These are phyloP conservation scores for Colletotrichum viniferum DNA, from an alignment of 2,329 filamentous ascomycete genomes.

Conservation along the genomic window DNA sequence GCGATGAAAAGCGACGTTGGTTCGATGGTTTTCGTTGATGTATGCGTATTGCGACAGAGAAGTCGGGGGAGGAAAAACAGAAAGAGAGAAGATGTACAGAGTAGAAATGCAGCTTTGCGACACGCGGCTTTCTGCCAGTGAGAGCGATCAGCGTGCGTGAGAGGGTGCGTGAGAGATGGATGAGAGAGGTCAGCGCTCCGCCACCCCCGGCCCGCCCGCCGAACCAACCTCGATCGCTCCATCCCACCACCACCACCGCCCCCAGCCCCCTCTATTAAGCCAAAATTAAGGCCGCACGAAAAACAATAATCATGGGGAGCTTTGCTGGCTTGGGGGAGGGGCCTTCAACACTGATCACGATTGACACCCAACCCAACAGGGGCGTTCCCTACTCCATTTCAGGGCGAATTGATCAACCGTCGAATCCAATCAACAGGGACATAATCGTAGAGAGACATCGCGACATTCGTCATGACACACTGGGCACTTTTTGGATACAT, in stretches of 20 bases:
- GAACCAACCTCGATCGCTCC: constrained; percentile 12
- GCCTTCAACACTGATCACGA: background rate
- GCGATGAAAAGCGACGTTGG: background rate
- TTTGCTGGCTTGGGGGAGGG: background rate
- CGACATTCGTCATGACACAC: background rate
- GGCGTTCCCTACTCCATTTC: constrained; percentile 16
- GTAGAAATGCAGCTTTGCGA: background rate
- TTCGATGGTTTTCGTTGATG: background rate
- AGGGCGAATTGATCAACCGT: background rate
- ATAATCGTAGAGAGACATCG: background rate
- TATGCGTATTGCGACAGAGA: background rate
- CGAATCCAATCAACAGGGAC: background rate
- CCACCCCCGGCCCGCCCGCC: constrained; percentile 7
- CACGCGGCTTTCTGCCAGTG: background rate
- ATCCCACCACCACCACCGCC: background rate
- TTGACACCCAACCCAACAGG: constrained; percentile 3
- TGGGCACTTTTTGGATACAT: background rate
- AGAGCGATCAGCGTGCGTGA: background rate
- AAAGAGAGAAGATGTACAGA: background rate
- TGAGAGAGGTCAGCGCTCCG: constrained; percentile 8
- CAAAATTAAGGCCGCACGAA: background rate
- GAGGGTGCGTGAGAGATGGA: background rate
- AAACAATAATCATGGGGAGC: background rate
- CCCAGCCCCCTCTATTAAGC: constrained; percentile 20
- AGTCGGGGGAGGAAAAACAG: background rate